phyloP scores from a whole-genome alignment of 176 grass and related monocot species.

The Olyra latifolia region DNA sequence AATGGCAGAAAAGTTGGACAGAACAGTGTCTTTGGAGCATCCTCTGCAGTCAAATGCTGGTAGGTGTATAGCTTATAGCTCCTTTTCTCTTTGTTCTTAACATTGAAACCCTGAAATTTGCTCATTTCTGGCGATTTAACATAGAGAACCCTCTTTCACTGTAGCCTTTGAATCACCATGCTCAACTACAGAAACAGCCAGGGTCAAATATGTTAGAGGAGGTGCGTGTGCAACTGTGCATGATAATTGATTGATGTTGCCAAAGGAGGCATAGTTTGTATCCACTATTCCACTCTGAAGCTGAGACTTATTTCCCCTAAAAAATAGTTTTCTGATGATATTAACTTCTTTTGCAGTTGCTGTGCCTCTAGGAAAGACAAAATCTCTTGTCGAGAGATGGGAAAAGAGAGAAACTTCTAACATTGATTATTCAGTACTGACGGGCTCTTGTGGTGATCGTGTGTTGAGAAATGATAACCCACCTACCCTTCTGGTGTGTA shows the following conservation, averaged over 20 bases:
- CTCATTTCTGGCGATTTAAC: slow-evolving; percentile 36
- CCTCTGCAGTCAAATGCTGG: slow-evolving; percentile 33
- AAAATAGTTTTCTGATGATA: slow-evolving; percentile 35
- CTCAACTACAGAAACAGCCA: slow-evolving; percentile 55
- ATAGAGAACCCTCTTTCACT: slow-evolving; percentile 24
- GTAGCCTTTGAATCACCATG: slow-evolving; percentile 70
- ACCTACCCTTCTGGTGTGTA: slow-evolving; percentile 39
- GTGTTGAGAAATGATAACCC: slow-evolving; percentile 29
- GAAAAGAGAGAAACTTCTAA: slow-evolving; percentile 79
- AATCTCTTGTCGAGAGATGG: slow-evolving; percentile 86
- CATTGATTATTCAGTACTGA: slow-evolving; percentile 42
- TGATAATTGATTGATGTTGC: slow-evolving; percentile 27
- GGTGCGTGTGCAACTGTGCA: slow-evolving; percentile 59
- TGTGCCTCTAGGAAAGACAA: slow-evolving; percentile 84
- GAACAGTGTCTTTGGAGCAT: slow-evolving; percentile 51
- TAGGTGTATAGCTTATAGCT: slow-evolving; percentile 48
- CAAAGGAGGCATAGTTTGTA: background rate
- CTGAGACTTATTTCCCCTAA: background rate
- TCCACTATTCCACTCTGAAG: slow-evolving; percentile 30
- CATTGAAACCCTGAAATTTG: background rate
- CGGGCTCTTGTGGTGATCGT: slow-evolving; percentile 36
- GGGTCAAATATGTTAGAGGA: slow-evolving; percentile 93
- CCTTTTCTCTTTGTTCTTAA: slow-evolving; percentile 31
- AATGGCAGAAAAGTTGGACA: slow-evolving; percentile 67
- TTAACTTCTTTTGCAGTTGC: slow-evolving; percentile 68